phyloP scores from a whole-genome alignment of 108 stramenopile genomes.

The Cyclotella kingstonii region DNA sequence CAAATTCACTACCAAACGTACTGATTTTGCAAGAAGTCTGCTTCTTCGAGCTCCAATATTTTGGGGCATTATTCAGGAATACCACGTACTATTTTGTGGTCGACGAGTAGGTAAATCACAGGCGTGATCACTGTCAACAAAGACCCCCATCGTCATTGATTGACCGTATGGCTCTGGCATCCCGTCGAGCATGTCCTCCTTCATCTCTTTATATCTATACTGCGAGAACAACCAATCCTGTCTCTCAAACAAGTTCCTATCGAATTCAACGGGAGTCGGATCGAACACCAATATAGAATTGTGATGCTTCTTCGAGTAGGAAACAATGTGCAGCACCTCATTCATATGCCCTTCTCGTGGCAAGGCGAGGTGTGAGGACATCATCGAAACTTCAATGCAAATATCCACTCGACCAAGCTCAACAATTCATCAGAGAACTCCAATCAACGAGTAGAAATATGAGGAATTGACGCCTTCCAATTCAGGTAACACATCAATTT shows the following conservation, averaged over 20 bases:
- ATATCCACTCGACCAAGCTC: conserved; percentile 52
- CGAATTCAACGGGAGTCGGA: conserved; percentile 41
- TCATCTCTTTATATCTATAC: conserved; percentile 28
- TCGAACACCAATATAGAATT: conserved; percentile 54
- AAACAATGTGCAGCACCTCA: conserved; percentile 47
- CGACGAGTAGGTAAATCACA: conserved; percentile 19
- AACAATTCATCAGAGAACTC: conserved; percentile 43
- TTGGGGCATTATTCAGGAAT: conserved; percentile 9
- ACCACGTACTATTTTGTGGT: conserved; percentile 34
- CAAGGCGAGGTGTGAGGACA: conserved; percentile 49
- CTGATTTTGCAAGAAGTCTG: conserved; percentile 36
- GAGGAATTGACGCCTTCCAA: conserved; percentile 16
- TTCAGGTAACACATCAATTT: conserved; percentile 24
- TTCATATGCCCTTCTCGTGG: conserved; percentile 61
- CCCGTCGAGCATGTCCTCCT: conserved; percentile 24
- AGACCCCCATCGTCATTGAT: conserved; percentile 26
- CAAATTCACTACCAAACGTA: conserved; percentile 44
- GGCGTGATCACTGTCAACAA: conserved; percentile 47
- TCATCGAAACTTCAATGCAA: conserved; percentile 42
- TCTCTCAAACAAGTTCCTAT: background rate
- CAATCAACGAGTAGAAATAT: conserved; percentile 41
- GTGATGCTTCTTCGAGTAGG: conserved; percentile 47
- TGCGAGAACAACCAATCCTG: conserved; percentile 33
- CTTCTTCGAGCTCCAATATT: conserved; percentile 48
- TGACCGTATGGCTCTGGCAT: conserved; percentile 28